Evolutionary conservation across 306 rosid species (phyloP).

Genomic region (Calophaca sinica): DNA sequence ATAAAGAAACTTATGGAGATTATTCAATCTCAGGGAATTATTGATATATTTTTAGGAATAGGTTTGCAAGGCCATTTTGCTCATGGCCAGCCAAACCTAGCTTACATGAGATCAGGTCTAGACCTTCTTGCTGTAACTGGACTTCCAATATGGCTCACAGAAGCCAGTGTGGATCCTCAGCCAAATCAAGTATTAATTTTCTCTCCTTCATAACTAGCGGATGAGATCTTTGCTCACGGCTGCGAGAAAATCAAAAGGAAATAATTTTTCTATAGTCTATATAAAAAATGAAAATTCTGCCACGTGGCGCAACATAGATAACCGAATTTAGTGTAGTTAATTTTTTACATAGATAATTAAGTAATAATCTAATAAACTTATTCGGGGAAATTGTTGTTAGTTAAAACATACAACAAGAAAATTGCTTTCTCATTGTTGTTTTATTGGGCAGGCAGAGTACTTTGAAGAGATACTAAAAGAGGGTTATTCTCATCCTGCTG

Average conservation of each 20-base stretch:
- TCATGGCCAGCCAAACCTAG: slow-evolving; percentile 61
- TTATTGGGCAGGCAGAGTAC: slow-evolving; percentile 57
- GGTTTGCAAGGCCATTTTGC: slow-evolving; percentile 72
- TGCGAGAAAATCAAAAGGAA: no score
- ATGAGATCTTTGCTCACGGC: no score
- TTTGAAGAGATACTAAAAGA: slow-evolving; percentile 75
- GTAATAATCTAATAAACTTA: no score
- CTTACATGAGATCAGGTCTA: slow-evolving; percentile 71
- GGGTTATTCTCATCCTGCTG: slow-evolving; percentile 71
- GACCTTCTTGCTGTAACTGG: slow-evolving; percentile 62
- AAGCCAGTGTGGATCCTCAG: slow-evolving; percentile 50
- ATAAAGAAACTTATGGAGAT: slow-evolving; percentile 54
- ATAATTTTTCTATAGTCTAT: no score
- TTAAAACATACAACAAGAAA: background rate
- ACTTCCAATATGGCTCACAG: slow-evolving; percentile 82
- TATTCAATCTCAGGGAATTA: slow-evolving; percentile 53
- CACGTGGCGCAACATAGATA: no score
- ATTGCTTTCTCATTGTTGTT: background rate
- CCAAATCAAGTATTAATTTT: slow-evolving; percentile 56
- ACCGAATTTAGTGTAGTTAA: no score
- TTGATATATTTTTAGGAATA: slow-evolving; percentile 52
- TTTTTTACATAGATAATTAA: no score
- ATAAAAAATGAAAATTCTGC: no score
- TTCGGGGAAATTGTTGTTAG: no score
- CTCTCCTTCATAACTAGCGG: no score